Conservation (phyloP, 2,329 filamentous ascomycete genomes). For the Rhytidhysteron rufulum region DNA sequence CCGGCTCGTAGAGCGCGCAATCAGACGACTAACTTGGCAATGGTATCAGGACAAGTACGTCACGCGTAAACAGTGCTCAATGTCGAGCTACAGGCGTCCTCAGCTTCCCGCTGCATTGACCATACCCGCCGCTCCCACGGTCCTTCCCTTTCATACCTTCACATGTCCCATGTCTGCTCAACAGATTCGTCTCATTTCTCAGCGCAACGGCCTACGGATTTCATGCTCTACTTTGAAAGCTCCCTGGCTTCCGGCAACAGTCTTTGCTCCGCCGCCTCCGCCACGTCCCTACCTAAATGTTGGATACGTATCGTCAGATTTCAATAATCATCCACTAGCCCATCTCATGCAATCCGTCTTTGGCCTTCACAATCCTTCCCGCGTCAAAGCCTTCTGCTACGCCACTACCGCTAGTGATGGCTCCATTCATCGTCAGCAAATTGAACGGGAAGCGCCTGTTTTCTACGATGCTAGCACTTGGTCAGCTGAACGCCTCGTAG, state of each 20-base stretch:
- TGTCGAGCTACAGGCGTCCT: conserved; percentile 65
- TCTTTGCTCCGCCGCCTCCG: conserved; percentile 81
- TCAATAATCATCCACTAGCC: conserved; percentile 95
- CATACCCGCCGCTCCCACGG: conserved; percentile 84
- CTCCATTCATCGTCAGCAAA: conserved; percentile 85
- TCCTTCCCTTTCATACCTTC: conserved; percentile 96
- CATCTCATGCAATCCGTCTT: conserved; percentile 99
- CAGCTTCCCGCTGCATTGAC: conserved; percentile 68
- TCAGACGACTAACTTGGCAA: conserved; percentile 71
- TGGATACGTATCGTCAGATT: conserved; percentile 96
- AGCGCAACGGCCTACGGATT: conserved; percentile 89
- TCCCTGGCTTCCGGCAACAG: conserved; percentile 76
- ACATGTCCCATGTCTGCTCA: conserved; percentile 89
- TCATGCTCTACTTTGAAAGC: conserved; percentile 83
- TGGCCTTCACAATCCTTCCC: conserved; percentile 72
- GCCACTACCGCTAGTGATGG: conserved; percentile 89
- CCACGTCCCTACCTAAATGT: conserved; percentile 82
- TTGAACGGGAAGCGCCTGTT: conserved; percentile 85
- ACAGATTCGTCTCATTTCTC: conserved; percentile 89
- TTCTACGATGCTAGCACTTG: conserved; percentile 87
- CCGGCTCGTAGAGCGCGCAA: conserved; percentile 78
- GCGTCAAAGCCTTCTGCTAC: conserved; percentile 87
- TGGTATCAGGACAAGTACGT: conserved; percentile 86
- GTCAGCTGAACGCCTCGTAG: conserved; percentile 77
- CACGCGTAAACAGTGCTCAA: conserved; percentile 52